Base-by-base conservation (phyloP, 257 asterid species). In the Sherardia arvensis region DNA sequence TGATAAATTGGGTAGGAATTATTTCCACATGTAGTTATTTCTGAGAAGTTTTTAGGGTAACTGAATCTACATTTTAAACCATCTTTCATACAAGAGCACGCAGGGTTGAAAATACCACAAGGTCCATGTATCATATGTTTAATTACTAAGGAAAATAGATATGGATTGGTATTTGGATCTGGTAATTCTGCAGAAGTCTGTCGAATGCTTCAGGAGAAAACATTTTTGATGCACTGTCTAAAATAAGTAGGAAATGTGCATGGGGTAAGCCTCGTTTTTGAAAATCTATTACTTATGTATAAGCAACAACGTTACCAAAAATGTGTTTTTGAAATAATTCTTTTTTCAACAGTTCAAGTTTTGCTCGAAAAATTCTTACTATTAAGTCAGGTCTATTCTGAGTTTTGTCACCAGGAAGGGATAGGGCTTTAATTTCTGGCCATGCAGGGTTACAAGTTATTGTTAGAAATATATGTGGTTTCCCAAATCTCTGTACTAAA, bases 131-230 rank as follows among this genome's bases (percentile, higher is more conserved):
- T 45, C 58, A 21, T 53, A 11, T 53, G 58, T 8, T 8, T 61
- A 0, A 0, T 4, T 5, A 1, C 9, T 5, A 1, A 5, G n/a
- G 5, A n/a, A n/a, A n/a, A n/a, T n/a, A n/a, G n/a, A n/a, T n/a
- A n/a, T 61, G 22, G 0, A 30, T 58, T 3, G 57, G 11, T 23
- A 55, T 25, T n/a, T n/a, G n/a, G n/a, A n/a, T n/a, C n/a, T n/a
- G n/a, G n/a, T n/a, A n/a, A n/a, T n/a, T n/a, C n/a, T 9, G 40
- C 64, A 32, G 8, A 20, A 66, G 43, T 4, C n/a, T 11, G 15
- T 66, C 71, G 23, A 55, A 66, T 8, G 48, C 36, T 1, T 54
- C 26, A 5, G 53, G 23, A 7, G 38, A 17, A 0, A 25, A 15
- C 2, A 34, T 1, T 30, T 55, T 66, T 0, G 36, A 45, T 8